Base-by-base conservation (phyloP, 2,329 filamentous ascomycete species). In the Aspergillus awamori region DNA sequence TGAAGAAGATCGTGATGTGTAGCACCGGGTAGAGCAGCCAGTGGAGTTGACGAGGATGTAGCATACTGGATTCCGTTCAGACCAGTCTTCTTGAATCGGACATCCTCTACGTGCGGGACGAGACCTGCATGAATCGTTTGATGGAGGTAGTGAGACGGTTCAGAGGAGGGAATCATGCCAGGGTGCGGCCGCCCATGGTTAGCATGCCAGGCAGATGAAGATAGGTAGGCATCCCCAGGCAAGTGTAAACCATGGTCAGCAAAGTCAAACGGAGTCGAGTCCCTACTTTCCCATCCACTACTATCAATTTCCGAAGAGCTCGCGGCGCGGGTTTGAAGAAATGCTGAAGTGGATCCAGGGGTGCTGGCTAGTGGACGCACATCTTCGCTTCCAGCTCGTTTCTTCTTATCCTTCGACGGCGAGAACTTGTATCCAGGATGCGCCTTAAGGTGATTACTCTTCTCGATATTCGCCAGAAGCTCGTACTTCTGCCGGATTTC, bases 371-470 rank as follows among this genome's bases (percentile, higher is more conserved):
- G 59, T 72, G 68, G 41, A 81, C 55, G 60, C 4, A 61, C 64
- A 11, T 77, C 73, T 10, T 73, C 72, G 60, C 58, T 83, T 68
- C 83, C 85, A 39, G 75, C 73, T 22, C 77, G 79, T 15, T 82
- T 77, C 77, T 95, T 96, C 69, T 89, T 89, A 1, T 69, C 67
- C 41, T 69, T 69, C 22, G 62, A 51, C 7, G 94, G 94, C 2
- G 91, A 90, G 79, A 98, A 99, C 77, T 96, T 98, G 82, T 98
- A 99, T 45, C 87, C 87, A 0, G 95, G 95, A 68, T 96, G 92
- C 2, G 94, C 93, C 57, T 86, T 84, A 58, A 90, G 86, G 75
- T 98, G 94, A 76, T 96, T 96, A 67, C 88, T 84, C 48, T 93
- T 86, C 77, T 98, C 95, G 20, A 91, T 83, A 69, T 86, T 87